Evolutionary conservation across 2,329 filamentous ascomycete genomes (phyloP).

Genomic region (Rugonectria rugulosa): DNA sequence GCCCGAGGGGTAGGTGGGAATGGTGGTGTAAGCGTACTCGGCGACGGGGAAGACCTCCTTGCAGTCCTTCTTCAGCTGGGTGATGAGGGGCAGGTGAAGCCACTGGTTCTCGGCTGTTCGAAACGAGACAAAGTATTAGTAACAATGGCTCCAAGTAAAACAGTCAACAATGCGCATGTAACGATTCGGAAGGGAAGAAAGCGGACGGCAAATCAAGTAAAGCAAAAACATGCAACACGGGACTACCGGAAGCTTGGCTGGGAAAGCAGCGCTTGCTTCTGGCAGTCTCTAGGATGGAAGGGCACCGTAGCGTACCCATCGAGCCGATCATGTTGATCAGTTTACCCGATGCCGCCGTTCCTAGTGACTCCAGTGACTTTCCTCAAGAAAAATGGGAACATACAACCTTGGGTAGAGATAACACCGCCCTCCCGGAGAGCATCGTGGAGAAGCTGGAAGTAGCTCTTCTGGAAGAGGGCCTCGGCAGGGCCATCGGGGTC

Average conservation of each 20-base stretch:
- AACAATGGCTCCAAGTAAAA: slow-evolving; percentile 13
- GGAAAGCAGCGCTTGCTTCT: slow-evolving; percentile 51
- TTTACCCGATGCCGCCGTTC: slow-evolving; percentile 41
- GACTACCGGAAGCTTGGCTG: slow-evolving; percentile 48
- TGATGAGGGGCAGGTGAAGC: slow-evolving; percentile 94
- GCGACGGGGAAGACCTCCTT: slow-evolving; percentile 95
- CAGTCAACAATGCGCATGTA: slow-evolving; percentile 21
- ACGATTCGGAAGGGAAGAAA: slow-evolving; percentile 31
- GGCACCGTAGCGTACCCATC: slow-evolving; percentile 35
- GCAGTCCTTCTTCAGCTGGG: slow-evolving; percentile 95
- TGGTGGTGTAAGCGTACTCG: slow-evolving; percentile 99
- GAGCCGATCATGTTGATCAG: slow-evolving; percentile 35
- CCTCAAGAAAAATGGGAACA: slow-evolving; percentile 72
- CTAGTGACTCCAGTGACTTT: slow-evolving; percentile 49
- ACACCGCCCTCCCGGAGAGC: slow-evolving; percentile 95
- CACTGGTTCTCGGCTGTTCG: slow-evolving; percentile 94
- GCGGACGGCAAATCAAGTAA: slow-evolving; percentile 25
- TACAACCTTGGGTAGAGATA: slow-evolving; percentile 99
- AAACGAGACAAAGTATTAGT: slow-evolving; percentile 26
- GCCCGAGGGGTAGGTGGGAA: slow-evolving; percentile 97
- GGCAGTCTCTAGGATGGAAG: slow-evolving; percentile 44
- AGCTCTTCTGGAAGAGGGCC: slow-evolving; percentile 96
- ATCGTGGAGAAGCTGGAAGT: slow-evolving; percentile 92
- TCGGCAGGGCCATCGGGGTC: slow-evolving; percentile 97
- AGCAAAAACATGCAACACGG: slow-evolving; percentile 40